A percentile compares a stretch with the other conserved stretches of the same genome.
Conservation (phyloP, 306 rosid species). For the Lathyrus oleraceus region DNA sequence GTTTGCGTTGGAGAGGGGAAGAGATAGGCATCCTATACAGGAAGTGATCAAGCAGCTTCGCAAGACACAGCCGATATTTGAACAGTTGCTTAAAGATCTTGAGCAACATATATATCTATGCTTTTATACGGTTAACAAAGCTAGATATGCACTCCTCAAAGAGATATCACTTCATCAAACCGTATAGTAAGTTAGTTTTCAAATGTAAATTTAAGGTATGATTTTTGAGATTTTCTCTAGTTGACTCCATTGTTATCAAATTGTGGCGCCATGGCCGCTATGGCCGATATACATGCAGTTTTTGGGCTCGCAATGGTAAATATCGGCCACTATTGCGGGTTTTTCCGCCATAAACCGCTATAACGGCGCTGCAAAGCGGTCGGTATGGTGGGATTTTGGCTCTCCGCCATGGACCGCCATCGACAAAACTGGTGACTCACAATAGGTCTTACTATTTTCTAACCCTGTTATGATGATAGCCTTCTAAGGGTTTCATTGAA, state of each 20-base stretch:
- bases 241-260: background rate
- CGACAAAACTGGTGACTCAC: background rate
- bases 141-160: slow-evolving; percentile 53
- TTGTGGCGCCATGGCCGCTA: no score
- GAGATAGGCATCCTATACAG: slow-evolving; percentile 56
- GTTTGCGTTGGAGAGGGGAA: slow-evolving; percentile 55
- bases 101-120: slow-evolving; percentile 56
- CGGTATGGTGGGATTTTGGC: no score
- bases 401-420: no score
- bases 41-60: slow-evolving; percentile 62
- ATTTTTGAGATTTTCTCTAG: background rate
- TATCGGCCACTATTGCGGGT: no score
- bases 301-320: no score
- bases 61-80: slow-evolving; percentile 43
- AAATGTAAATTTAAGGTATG: background rate
- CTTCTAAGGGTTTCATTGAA: background rate
- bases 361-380: no score
- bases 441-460: slow-evolving; percentile 1
- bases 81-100: slow-evolving; percentile 50
- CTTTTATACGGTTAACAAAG: slow-evolving; percentile 53
- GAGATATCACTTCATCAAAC: slow-evolving; percentile 44
- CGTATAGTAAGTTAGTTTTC: slow-evolving; percentile 20
- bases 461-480: background rate
- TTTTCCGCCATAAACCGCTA: no score
- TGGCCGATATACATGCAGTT: no score